These are phyloP conservation scores for Triangularia setosa DNA, from an alignment of 2,329 filamentous ascomycete species.

Conservation along the genomic window DNA sequence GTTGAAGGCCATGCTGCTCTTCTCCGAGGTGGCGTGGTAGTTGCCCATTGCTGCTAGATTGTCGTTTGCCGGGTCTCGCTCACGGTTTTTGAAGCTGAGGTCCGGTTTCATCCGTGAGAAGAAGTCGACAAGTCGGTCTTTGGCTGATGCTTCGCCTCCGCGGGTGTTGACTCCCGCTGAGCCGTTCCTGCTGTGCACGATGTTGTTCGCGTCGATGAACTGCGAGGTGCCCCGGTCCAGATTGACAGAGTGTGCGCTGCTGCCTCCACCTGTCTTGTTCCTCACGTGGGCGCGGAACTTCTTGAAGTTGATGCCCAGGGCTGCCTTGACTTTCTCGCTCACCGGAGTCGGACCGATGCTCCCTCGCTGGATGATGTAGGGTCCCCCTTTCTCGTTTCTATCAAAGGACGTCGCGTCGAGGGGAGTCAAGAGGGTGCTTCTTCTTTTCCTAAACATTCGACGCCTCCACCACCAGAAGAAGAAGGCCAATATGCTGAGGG, in stretches of 20 bases:
- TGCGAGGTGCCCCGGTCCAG: constrained; percentile 53
- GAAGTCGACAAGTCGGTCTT: constrained; percentile 43
- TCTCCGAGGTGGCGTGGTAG: background rate
- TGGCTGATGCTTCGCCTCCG: constrained; percentile 27
- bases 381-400: constrained; percentile 30
- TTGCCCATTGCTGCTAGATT: constrained; percentile 1
- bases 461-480: constrained; percentile 50
- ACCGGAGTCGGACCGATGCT: constrained; percentile 49
- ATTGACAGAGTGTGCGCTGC: constrained; percentile 40
- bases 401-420: constrained; percentile 34
- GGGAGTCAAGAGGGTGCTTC: constrained; percentile 48
- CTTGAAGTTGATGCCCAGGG: constrained; percentile 36
- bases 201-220: constrained; percentile 36
- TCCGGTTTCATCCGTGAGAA: constrained; percentile 42
- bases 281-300: constrained; percentile 34
- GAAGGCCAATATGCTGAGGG: constrained; percentile 44
- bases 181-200: constrained; percentile 34
- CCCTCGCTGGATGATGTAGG: constrained; percentile 41
- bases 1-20: background rate
- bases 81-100: constrained; percentile 36
- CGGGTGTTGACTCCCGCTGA: background rate
- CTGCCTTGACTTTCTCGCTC: constrained; percentile 38
- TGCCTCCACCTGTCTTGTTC: constrained; percentile 30
- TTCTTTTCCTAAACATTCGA: constrained; percentile 38
- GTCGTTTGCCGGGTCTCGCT: constrained; percentile 25